Percentiles rank a stretch among this genome's conserved stretches.
Conservation (phyloP, 2,329 filamentous ascomycete species). For the Stagonosporopsis rhizophila region DNA sequence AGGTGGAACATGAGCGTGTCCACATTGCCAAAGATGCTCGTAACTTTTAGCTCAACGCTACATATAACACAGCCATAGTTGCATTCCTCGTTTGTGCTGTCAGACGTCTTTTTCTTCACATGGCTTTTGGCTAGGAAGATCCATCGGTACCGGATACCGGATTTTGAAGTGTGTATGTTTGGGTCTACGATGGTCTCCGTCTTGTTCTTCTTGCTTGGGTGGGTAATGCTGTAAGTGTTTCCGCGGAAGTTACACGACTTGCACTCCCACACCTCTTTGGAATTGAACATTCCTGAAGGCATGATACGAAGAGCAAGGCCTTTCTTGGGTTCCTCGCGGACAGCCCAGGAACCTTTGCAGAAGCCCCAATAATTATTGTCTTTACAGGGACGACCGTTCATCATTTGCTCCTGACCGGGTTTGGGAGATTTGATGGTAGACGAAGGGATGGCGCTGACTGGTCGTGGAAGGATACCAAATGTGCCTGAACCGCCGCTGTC, state of each 20-base stretch:
- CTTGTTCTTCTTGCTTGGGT: constrained; percentile 38
- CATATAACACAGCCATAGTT: constrained; percentile 50
- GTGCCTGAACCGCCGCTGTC: constrained; percentile 25
- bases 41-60: constrained; percentile 38
- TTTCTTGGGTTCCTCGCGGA: constrained; percentile 44
- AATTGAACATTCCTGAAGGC: constrained; percentile 47
- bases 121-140: constrained; percentile 50
- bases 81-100: constrained; percentile 23
- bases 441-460: constrained; percentile 21
- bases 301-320: constrained; percentile 39
- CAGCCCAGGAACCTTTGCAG: constrained; percentile 51
- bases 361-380: constrained; percentile 53
- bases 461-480: constrained; percentile 23
- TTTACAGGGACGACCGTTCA: constrained; percentile 48
- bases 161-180: constrained; percentile 29
- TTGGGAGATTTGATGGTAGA: constrained; percentile 30
- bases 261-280: constrained; percentile 46
- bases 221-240: constrained; percentile 29
- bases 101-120: constrained; percentile 24
- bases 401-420: constrained; percentile 34
- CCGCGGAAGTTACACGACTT: constrained; percentile 46
- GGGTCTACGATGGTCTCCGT: constrained; percentile 41
- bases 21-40: constrained; percentile 47
- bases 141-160: constrained; percentile 48
- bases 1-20: constrained; percentile 52